Evolutionary conservation across 2,329 filamentous ascomycete species (phyloP).

Genomic region (Fusarium sp.): DNA sequence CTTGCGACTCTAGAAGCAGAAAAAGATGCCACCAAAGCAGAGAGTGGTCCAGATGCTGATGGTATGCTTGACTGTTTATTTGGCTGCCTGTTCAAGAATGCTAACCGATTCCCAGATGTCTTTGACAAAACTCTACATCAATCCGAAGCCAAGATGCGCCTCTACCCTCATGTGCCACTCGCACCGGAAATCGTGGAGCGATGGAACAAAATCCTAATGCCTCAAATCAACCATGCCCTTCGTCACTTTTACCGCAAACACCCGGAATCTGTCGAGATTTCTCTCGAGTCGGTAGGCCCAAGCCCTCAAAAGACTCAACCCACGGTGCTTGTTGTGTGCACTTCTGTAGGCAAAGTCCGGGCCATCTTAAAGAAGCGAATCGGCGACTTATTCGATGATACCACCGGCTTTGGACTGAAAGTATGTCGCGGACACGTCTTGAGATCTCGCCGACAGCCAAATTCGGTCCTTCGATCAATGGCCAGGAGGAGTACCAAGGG

Average conservation of each 20-base stretch:
- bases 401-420: slow-evolving; percentile 70
- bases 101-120: slow-evolving; percentile 34
- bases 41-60: slow-evolving; percentile 27
- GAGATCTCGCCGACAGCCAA: slow-evolving; percentile 62
- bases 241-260: slow-evolving; percentile 76
- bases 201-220: slow-evolving; percentile 77
- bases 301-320: slow-evolving; percentile 71
- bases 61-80: slow-evolving; percentile 18
- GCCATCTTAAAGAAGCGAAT: slow-evolving; percentile 75
- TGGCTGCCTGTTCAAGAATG: not conserved
- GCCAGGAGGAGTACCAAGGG: slow-evolving; percentile 45
- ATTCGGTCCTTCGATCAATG: slow-evolving; percentile 47
- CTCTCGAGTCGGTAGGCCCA: slow-evolving; percentile 77
- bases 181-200: slow-evolving; percentile 70
- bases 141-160: slow-evolving; percentile 57
- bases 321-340: slow-evolving; percentile 80
- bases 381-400: slow-evolving; percentile 69
- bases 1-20: slow-evolving; percentile 4
- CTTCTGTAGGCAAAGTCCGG: slow-evolving; percentile 76
- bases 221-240: slow-evolving; percentile 75
- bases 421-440: slow-evolving; percentile 75
- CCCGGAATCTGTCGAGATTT: slow-evolving; percentile 80
- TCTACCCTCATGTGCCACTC: slow-evolving; percentile 68
- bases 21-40: slow-evolving; percentile 6
- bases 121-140: slow-evolving; percentile 34